A percentile compares a stretch with the other conserved stretches of the same genome.
phyloP scores from a whole-genome alignment of 2,329 filamentous ascomycete species.

The Pyrenophora graminea region DNA sequence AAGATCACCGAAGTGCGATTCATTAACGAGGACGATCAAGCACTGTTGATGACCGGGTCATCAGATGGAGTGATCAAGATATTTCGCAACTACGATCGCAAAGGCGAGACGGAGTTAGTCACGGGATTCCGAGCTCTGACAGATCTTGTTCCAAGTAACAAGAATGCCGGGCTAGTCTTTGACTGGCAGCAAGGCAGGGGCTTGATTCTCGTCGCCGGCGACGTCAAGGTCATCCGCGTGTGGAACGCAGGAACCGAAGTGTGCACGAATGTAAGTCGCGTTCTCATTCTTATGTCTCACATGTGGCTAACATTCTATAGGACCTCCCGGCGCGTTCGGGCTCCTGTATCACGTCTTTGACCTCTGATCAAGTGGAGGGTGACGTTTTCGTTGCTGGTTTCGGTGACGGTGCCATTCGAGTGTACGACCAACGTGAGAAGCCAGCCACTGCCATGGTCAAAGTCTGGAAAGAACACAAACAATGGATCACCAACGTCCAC shows the following conservation, averaged over 20 bases:
- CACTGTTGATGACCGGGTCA: slow-evolving; percentile 90
- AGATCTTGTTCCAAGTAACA: slow-evolving; percentile 90
- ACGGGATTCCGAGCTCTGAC: slow-evolving; percentile 90
- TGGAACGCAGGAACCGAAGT: slow-evolving; percentile 96
- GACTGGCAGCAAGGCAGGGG: slow-evolving; percentile 99
- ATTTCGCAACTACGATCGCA: slow-evolving; percentile 86
- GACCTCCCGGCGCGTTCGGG: slow-evolving; percentile 94
- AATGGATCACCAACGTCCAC: slow-evolving; percentile 95
- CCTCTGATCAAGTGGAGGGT: slow-evolving; percentile 96
- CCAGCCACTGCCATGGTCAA: slow-evolving; percentile 91
- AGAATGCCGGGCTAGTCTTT: slow-evolving; percentile 93
- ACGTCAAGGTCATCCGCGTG: slow-evolving; percentile 91
- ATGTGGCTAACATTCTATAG: slow-evolving; percentile 37
- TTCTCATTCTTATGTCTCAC: neutral
- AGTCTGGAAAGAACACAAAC: slow-evolving; percentile 93
- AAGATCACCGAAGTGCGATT: slow-evolving; percentile 94
- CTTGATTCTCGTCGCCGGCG: slow-evolving; percentile 90
- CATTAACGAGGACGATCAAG: slow-evolving; percentile 98
- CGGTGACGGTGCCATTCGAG: slow-evolving; percentile 89
- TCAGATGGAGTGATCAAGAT: slow-evolving; percentile 94
- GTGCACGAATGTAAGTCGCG: slow-evolving; percentile 69
- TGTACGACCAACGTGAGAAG: slow-evolving; percentile 86
- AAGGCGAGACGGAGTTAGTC: slow-evolving; percentile 77
- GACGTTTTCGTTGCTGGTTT: slow-evolving; percentile 96
- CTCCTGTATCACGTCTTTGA: slow-evolving; percentile 93